Base-by-base conservation (phyloP, 345 rosid species). In the Trapa incisa region DNA sequence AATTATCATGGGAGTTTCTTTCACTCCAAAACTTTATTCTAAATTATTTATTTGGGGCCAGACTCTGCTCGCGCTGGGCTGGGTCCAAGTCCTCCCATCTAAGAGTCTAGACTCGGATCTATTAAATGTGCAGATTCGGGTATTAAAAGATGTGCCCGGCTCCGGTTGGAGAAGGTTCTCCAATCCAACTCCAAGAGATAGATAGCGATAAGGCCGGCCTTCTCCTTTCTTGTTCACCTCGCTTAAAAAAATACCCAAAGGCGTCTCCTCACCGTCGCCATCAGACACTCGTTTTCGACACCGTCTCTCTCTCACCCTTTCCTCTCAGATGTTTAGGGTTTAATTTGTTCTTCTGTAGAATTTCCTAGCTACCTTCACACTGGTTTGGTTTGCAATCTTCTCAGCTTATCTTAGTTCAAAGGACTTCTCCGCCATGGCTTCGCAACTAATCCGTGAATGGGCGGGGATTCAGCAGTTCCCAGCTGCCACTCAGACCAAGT, bases 381-480 rank as follows among this genome's bases (percentile, higher is more conserved):
- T 22, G n/a, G 33, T 54, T 52, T 54, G 33, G 29, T n/a, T 54
- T 54, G 33, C 60, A 54, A 6, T 54, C 35, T 1, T 54, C 33
- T 54, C 60, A 54, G 66, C 47, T 43, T 45, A 12, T 15, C 45
- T 14, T 29, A 63, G 47, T 17, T 52, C 15, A 10, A 4, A 45
- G 43, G 32, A 3, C 33, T 39, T 29, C 37, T 12, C 63, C 65
- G 14, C 60, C 45, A 75, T 79, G 78, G 83, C 82, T 37, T 61
- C 83, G 66, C 86, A 72, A 69, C 63, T 76, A 73, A 47, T 82
- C 54, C 92, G 92, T 65, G 97, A 90, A 71, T 90, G 97, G 97
- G 61, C 65, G 2, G 90, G 92, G 71, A 84, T 90, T 73, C 88
- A 87, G 64, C 89, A 85, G 77, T 90, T 90, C 75, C 97, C 97